Percentiles rank a stretch among this genome's conserved stretches.
These are phyloP conservation scores for Candida gorgasii DNA, from an alignment of 805 yeast species.

Conservation along the genomic window DNA sequence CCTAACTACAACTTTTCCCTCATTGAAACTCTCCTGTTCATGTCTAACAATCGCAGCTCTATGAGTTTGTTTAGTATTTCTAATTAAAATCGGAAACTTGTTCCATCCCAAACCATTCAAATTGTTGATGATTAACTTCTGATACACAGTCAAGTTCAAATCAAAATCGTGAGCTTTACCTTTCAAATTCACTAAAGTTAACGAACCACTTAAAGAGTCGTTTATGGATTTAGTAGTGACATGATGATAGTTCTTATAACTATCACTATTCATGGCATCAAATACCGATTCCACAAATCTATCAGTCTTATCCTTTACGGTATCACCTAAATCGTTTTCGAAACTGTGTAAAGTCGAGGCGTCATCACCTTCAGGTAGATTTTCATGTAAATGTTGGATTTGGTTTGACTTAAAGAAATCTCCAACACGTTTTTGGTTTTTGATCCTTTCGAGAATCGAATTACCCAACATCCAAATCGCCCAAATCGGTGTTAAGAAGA, in stretches of 20 bases:
- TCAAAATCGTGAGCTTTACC: constrained; percentile 26
- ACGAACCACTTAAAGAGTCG: constrained; percentile 5
- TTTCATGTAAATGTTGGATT: constrained; percentile 27
- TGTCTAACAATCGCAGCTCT: constrained; percentile 78
- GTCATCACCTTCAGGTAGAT: constrained; percentile 1
- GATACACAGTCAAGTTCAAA: constrained; percentile 42
- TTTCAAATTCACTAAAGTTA: constrained; percentile 17
- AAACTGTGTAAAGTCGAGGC: constrained; percentile 12
- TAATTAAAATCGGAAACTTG: constrained; percentile 70
- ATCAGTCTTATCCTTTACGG: constrained; percentile 62
- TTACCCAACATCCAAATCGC: constrained; percentile 53
- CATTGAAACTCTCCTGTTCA: constrained; percentile 52
- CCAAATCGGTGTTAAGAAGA: constrained; percentile 65
- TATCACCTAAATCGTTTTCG: constrained; percentile 22
- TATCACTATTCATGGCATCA: constrained; percentile 52
- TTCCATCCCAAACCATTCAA: constrained; percentile 66
- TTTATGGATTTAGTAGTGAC: constrained; percentile 1
- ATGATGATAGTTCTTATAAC: constrained; percentile 15
- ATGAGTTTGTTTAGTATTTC: constrained; percentile 67
- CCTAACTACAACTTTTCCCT: constrained; percentile 65
- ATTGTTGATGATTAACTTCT: constrained; percentile 51
- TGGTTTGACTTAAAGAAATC: constrained; percentile 28
- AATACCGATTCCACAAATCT: constrained; percentile 63
- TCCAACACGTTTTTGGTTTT: constrained; percentile 27
- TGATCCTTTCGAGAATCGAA: constrained; percentile 38